phyloP scores from a whole-genome alignment of 768 basidiomycete genomes.

The Cystobasidium ongulense region DNA sequence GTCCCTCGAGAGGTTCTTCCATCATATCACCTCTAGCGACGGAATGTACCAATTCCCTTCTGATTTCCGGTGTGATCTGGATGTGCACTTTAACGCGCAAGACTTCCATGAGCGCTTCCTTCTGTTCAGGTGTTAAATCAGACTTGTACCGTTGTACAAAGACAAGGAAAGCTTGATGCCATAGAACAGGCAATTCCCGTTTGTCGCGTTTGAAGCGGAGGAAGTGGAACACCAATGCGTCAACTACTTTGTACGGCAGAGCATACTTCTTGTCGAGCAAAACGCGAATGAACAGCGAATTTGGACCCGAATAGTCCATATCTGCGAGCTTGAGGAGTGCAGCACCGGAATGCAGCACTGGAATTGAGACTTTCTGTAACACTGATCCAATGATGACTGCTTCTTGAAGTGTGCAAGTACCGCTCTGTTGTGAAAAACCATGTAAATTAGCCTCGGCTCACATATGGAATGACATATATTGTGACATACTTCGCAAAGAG shows the following conservation, averaged over 20 bases:
- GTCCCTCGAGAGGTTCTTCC: slow-evolving; percentile 52
- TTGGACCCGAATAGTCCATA: slow-evolving; percentile 95
- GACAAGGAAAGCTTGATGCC: slow-evolving; percentile 93
- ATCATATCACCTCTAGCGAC: slow-evolving; percentile 76
- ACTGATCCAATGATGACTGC: slow-evolving; percentile 89
- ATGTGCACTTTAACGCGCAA: slow-evolving; percentile 74
- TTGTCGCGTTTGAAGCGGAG: slow-evolving; percentile 80
- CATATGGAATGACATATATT: neutral
- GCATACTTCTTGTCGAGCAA: slow-evolving; percentile 96
- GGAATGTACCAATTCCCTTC: slow-evolving; percentile 78
- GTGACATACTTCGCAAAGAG: slow-evolving; percentile 70
- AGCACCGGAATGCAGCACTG: slow-evolving; percentile 92
- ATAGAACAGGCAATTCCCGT: slow-evolving; percentile 84
- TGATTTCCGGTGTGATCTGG: slow-evolving; percentile 79
- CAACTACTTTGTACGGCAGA: slow-evolving; percentile 93
- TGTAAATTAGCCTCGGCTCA: neutral
- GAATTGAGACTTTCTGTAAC: slow-evolving; percentile 78
- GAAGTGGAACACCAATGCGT: slow-evolving; percentile 95
- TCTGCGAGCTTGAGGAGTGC: slow-evolving; percentile 84
- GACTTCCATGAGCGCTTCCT: slow-evolving; percentile 91
- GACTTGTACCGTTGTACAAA: slow-evolving; percentile 93
- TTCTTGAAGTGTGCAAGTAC: slow-evolving; percentile 78
- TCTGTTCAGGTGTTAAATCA: slow-evolving; percentile 92
- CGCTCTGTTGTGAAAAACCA: slow-evolving; percentile 49
- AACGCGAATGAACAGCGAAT: slow-evolving; percentile 92